These are phyloP conservation scores for Neovahlkampfia damariscottae DNA, from an alignment of 78 protist species.

Conservation along the genomic window DNA sequence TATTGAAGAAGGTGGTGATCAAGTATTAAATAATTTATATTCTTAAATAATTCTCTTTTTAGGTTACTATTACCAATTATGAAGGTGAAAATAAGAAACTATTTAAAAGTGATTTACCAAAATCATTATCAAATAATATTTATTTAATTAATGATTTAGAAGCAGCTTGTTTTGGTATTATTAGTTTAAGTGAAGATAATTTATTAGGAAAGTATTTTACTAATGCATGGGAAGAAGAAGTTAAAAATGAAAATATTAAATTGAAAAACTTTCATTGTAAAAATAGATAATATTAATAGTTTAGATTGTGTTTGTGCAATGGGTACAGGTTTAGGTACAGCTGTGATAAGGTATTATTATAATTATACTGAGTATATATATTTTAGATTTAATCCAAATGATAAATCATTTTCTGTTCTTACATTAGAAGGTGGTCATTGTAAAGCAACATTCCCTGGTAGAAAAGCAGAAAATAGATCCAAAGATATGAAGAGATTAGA, in stretches of 20 bases:
- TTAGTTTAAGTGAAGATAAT: not conserved
- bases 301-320: not conserved
- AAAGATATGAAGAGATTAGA: not conserved
- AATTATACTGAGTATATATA: not conserved
- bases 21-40: too few species aligned
- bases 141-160: not conserved
- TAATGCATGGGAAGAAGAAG: not conserved
- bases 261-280: not conserved
- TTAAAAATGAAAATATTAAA: not conserved
- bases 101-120: too few species aligned
- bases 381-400: too few species aligned
- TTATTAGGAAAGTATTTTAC: not conserved
- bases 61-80: too few species aligned
- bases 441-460: not conserved
- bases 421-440: not conserved
- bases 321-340: not conserved
- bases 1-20: too few species aligned
- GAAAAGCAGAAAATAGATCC: not conserved
- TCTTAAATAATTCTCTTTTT: too few species aligned
- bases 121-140: too few species aligned
- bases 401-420: too few species aligned
- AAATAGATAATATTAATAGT: not conserved
- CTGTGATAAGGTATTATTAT: not conserved
- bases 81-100: too few species aligned
- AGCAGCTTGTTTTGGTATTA: slow-evolving; percentile 3